Base-by-base conservation (phyloP, 2,329 filamentous ascomycete genomes). In the Cytospora chrysosperma region DNA sequence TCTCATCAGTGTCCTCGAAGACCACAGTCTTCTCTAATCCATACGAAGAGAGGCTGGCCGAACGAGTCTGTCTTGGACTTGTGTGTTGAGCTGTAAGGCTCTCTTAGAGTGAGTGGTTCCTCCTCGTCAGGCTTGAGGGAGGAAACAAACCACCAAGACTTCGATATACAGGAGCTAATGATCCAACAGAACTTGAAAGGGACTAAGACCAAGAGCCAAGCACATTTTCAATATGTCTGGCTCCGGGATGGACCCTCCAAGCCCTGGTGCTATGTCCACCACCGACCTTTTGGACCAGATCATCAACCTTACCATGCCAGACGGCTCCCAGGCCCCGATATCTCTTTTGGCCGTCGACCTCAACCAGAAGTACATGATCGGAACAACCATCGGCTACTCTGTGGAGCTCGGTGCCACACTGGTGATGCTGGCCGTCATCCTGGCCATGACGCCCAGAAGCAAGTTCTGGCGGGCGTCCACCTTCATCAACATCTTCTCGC, bases 371-470 rank as follows among this genome's bases (percentile, higher is more conserved):
- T 71, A 72, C 32, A 71, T 73, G 49, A 65, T 74, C 67, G 76
- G 73, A 69, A 73, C 76, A 28, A 73, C 72, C 72, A 86, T 91
- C 78, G 88, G 87, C 75, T 91, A 88, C 72, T 88, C 85, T 59
- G 77, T 83, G 21, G 90, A 94, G 73, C 80, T 93, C 58, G 91
- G 91, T 32, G 85, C 89, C 27, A 85, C 84, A 54, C 67, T 88
- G 63, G 76, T 89, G 65, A 84, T 92, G 70, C 78, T 93, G 21
- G 68, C 89, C 51, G 79, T 90, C 32, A 77, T 93, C 3, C 76
- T 92, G 13, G 70, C 88, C 63, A 81, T 93, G 73, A 93, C 90
- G 0, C 85, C 85, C 24, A 73, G 79, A 0, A 79, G 85, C 68
- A 92, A 91, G 73, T 84, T 90, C 65, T 77, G 78, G 59, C 88